Conservation (phyloP, 2,329 filamentous ascomycete species). For the Aureobasidium sp. region DNA sequence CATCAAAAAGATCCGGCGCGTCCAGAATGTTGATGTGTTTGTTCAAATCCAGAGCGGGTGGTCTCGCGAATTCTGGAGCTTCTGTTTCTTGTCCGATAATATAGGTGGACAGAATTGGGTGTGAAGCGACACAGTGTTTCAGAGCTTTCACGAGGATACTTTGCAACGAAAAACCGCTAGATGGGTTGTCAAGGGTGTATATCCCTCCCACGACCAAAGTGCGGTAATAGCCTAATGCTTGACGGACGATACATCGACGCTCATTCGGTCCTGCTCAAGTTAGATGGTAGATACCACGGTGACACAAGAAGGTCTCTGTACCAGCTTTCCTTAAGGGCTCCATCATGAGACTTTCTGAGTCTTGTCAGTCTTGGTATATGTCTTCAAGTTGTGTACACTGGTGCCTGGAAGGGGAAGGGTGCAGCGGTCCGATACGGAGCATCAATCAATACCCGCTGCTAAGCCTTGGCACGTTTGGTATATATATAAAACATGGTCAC, state of each 20-base stretch:
- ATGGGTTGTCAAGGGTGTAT: constrained; percentile 24
- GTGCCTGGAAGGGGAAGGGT: background rate
- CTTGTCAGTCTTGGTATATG: background rate
- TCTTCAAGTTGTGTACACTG: background rate
- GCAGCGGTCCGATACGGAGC: background rate
- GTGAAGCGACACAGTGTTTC: constrained; percentile 32
- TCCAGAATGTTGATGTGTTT: constrained; percentile 34
- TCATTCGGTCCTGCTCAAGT: constrained; percentile 33
- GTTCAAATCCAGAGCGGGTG: constrained; percentile 30
- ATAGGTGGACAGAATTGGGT: constrained; percentile 34
- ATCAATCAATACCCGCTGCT: background rate
- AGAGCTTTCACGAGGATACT: constrained; percentile 28
- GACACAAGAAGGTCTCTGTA: background rate
- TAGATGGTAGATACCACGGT: background rate
- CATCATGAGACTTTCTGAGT: background rate
- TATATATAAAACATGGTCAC: background rate
- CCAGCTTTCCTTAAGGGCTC: constrained; percentile 1
- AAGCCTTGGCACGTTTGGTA: background rate
- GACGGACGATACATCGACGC: constrained; percentile 35
- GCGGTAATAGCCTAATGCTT: constrained; percentile 37
- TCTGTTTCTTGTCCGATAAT: constrained; percentile 33
- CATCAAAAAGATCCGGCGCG: background rate
- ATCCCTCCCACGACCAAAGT: constrained; percentile 33
- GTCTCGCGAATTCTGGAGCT: constrained; percentile 30
- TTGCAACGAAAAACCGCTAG: constrained; percentile 11